Evolutionary conservation across 2,329 filamentous ascomycete species (phyloP).

Genomic region (Alternaria postmessia): DNA sequence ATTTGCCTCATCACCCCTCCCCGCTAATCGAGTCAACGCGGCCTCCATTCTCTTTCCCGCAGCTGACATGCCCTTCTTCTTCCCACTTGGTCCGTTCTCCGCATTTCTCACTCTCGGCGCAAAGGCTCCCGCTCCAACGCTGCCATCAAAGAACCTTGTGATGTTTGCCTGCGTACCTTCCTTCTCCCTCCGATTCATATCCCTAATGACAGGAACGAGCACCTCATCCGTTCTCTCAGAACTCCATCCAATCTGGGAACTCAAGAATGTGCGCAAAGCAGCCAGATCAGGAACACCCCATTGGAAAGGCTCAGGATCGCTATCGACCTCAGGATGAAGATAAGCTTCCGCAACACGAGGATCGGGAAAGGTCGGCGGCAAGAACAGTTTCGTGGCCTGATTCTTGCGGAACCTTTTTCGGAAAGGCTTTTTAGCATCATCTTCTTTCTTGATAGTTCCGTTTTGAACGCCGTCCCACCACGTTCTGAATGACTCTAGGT

Average conservation of each 20-base stretch:
- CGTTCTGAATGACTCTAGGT: slow-evolving; percentile 77
- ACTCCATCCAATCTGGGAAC: slow-evolving; percentile 91
- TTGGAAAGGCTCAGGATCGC: slow-evolving; percentile 78
- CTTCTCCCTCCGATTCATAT: slow-evolving; percentile 87
- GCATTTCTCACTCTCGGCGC: slow-evolving; percentile 70
- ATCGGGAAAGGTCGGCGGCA: slow-evolving; percentile 82
- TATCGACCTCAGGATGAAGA: slow-evolving; percentile 84
- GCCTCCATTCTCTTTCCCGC: slow-evolving; percentile 47
- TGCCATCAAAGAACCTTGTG: slow-evolving; percentile 86
- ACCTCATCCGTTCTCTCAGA: slow-evolving; percentile 94
- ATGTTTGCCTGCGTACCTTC: slow-evolving; percentile 98
- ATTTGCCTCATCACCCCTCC: slow-evolving; percentile 32
- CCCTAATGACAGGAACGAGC: slow-evolving; percentile 89
- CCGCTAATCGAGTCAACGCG: slow-evolving; percentile 42
- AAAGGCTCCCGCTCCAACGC: slow-evolving; percentile 75
- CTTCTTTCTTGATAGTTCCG: slow-evolving; percentile 66
- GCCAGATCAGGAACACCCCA: slow-evolving; percentile 97
- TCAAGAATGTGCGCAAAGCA: slow-evolving; percentile 82
- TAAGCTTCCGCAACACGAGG: slow-evolving; percentile 83
- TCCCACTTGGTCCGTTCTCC: slow-evolving; percentile 64
- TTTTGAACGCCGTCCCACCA: slow-evolving; percentile 88
- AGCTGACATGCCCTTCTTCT: slow-evolving; percentile 40
- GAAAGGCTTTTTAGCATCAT: slow-evolving; percentile 68
- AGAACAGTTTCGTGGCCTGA: slow-evolving; percentile 84
- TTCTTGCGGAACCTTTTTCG: slow-evolving; percentile 84